Conservation (phyloP, 768 basidiomycete species). For the Xerocomellus chrysenteron region DNA sequence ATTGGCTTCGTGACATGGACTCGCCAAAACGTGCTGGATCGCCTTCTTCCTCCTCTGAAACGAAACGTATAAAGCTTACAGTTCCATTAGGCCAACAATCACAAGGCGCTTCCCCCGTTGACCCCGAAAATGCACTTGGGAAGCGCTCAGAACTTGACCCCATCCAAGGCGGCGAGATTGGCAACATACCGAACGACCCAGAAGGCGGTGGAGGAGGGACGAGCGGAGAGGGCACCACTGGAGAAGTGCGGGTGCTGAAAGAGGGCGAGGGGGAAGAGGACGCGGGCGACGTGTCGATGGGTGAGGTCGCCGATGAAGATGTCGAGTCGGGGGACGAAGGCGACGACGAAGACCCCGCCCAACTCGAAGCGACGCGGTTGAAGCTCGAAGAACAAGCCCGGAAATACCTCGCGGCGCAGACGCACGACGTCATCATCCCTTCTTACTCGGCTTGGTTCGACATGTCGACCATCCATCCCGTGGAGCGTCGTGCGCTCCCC, state of each 20-base stretch:
- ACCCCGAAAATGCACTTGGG: constrained; percentile 76
- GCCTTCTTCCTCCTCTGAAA: constrained; percentile 51
- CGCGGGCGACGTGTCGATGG: constrained; percentile 77
- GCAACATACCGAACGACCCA: constrained; percentile 56
- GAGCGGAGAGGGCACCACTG: constrained; percentile 22
- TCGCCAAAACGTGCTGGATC: constrained; percentile 67
- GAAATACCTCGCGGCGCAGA: constrained; percentile 95
- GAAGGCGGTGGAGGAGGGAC: constrained; percentile 18
- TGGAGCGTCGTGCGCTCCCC: constrained; percentile 89
- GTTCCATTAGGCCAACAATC: constrained; percentile 44
- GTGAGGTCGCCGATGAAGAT: constrained; percentile 74
- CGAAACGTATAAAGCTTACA: constrained; percentile 59
- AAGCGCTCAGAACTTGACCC: constrained; percentile 90
- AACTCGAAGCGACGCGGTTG: constrained; percentile 75
- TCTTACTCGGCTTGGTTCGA: constrained; percentile 99
- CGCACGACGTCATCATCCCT: constrained; percentile 95
- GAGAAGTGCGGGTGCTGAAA: constrained; percentile 41
- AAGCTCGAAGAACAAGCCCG: constrained; percentile 84
- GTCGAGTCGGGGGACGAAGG: constrained; percentile 75
- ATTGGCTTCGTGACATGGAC: constrained; percentile 45
- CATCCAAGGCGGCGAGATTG: constrained; percentile 73
- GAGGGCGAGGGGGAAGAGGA: constrained; percentile 66
- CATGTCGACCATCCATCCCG: constrained; percentile 88
- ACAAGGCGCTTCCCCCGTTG: constrained; percentile 73
- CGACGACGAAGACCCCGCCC: constrained; percentile 84